Base-by-base conservation (phyloP, 1,284 basidiomycete species). In the Mycena citricolor region DNA sequence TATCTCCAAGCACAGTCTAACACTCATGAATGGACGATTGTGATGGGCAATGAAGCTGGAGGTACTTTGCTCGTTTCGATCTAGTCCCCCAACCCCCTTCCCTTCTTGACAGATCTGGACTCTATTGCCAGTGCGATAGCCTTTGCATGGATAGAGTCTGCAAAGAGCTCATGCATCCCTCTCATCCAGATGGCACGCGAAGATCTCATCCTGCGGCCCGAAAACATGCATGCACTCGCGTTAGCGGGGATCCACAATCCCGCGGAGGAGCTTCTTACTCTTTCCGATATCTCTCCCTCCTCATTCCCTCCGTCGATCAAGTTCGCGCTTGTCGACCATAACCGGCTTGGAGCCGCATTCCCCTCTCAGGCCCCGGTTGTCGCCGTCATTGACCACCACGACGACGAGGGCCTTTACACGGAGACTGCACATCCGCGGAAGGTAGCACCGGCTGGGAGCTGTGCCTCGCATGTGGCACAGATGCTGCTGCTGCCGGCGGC, bases 301-400 rank as follows among this genome's bases (percentile, higher is more conserved):
- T n/a, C n/a, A n/a, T 78, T 86, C 51, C 76, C 81, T 0, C 8
- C 21, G 11, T 81, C 81, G 4, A 71, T 72, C n/a, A 69, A 67
- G 4, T 90, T 90, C 57, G 87, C 79, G 0, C 75, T 98, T 8
- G 90, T 97, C 17, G 94, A 98, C 63, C 94, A 97, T 64, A 97
- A 97, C 59, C 71, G 71, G 8, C 73, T 95, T 12, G 68, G 73
- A n/a, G 59, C 76, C 0, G 58, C 60, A 4, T 87, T 86, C 59
- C 57, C 67, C 2, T 42, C 54, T 7, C 60, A 65, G 21, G 65
- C 72, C 31, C 62, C 72, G 5, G 91, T 98, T 4, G 71, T 80
- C 1, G 83, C 86, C 2, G 73, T 98, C 39, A 68, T 99, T n/a
- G 95, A 99, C 63, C 95, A 99, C 61, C 94, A 99, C 63, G 83